Conservation (phyloP, 306 rosid genomes). For the Hylodesmum podocarpum region DNA sequence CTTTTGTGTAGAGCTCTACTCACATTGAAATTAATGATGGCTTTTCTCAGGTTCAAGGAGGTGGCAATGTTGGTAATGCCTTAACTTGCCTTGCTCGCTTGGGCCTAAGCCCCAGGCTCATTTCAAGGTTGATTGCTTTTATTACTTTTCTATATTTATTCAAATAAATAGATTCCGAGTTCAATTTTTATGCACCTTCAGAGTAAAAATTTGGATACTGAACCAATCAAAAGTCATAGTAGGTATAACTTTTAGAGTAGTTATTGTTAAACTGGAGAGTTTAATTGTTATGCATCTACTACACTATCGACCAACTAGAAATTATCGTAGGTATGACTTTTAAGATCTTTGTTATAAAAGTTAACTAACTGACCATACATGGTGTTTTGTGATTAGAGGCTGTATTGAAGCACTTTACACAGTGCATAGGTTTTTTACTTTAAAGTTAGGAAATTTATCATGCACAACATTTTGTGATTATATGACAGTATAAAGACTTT, state of each 20-base stretch:
- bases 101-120: constrained; percentile 74
- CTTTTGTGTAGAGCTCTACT: neutral
- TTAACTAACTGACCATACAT: too few relatives aligned
- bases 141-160: neutral
- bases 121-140: constrained; percentile 67
- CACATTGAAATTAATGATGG: neutral
- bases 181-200: neutral
- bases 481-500: neutral
- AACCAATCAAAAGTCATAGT: neutral
- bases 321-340: too few relatives aligned
- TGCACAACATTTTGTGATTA: neutral
- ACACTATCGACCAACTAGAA: too few relatives aligned
- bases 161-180: neutral
- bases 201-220: neutral
- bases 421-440: too few relatives aligned
- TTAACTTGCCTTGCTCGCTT: constrained; percentile 80
- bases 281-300: too few relatives aligned
- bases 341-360: too few relatives aligned
- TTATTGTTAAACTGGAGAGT: too few relatives aligned
- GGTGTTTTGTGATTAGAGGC: too few relatives aligned
- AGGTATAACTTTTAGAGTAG: neutral
- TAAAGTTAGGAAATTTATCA: neutral
- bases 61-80: constrained; percentile 89
- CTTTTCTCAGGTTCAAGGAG: constrained; percentile 81
- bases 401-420: too few relatives aligned